A percentile compares a stretch with the other conserved stretches of the same genome.
These are phyloP conservation scores for Pichia sp. DNA, from an alignment of 1,139 yeast genomes.

Conservation along the genomic window DNA sequence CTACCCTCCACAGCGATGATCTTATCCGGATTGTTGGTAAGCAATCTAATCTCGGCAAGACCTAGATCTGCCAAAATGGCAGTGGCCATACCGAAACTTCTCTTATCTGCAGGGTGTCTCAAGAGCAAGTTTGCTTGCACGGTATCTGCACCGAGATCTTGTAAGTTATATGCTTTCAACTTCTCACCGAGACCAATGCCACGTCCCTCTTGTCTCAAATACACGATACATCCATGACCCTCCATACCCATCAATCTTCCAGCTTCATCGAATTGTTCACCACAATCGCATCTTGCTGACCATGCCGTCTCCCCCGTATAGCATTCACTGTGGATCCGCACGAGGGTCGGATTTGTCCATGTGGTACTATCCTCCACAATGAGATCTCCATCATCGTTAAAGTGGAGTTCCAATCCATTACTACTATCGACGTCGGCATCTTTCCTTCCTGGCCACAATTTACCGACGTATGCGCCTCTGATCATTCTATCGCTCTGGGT, in stretches of 20 bases:
- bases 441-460: slow-evolving; percentile 75
- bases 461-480: slow-evolving; percentile 93
- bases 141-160: slow-evolving; percentile 97
- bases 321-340: slow-evolving; percentile 93
- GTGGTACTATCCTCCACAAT: slow-evolving; percentile 30
- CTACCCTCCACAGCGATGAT: slow-evolving; percentile 90
- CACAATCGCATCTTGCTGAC: slow-evolving; percentile 99
- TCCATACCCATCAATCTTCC: slow-evolving; percentile 82
- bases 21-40: slow-evolving; percentile 96
- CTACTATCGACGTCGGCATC: slow-evolving; percentile 57
- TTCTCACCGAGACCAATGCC: slow-evolving; percentile 98
- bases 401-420: slow-evolving; percentile 35
- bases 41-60: slow-evolving; percentile 58
- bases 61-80: slow-evolving; percentile 86
- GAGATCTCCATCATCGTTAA: slow-evolving; percentile 45
- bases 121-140: slow-evolving; percentile 91
- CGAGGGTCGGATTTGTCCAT: slow-evolving; percentile 31
- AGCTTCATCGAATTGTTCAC: slow-evolving; percentile 98
- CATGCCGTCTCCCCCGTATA: slow-evolving; percentile 99
- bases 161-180: slow-evolving; percentile 91
- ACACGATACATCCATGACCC: slow-evolving; percentile 93
- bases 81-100: slow-evolving; percentile 89
- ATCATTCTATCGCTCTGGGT: slow-evolving; percentile 93
- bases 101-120: slow-evolving; percentile 95
- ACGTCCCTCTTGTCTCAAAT: slow-evolving; percentile 95